Evolutionary conservation across 495 filamentous ascomycete genomes (phyloP).

Genomic region (Penicilliopsis zonata): DNA sequence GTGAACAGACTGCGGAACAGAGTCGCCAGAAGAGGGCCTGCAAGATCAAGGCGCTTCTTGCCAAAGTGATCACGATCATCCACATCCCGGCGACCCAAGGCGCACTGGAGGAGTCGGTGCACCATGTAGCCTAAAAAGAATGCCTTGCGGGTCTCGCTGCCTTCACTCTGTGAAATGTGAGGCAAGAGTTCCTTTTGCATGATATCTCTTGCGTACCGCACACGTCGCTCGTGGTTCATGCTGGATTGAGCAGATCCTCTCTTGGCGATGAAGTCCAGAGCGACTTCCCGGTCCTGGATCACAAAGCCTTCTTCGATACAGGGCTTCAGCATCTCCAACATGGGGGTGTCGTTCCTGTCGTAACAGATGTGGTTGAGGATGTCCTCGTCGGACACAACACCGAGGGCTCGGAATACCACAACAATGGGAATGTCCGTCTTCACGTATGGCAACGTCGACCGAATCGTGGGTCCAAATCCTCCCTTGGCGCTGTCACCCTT

Average conservation of each 20-base stretch:
- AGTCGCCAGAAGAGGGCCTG: constrained; percentile 84
- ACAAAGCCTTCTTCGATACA: constrained; percentile 94
- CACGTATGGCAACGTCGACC: constrained; percentile 83
- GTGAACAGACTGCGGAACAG: constrained; percentile 83
- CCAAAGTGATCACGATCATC: constrained; percentile 99
- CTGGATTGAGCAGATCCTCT: constrained; percentile 60
- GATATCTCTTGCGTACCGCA: constrained; percentile 82
- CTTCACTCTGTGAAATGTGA: constrained; percentile 90
- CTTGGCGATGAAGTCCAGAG: constrained; percentile 90
- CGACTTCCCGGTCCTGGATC: constrained; percentile 92
- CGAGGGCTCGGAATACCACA: constrained; percentile 88
- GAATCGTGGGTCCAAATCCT: constrained; percentile 74
- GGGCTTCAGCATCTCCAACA: constrained; percentile 94
- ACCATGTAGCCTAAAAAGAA: constrained; percentile 99
- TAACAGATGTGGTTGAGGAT: constrained; percentile 97
- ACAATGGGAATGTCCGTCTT: constrained; percentile 87
- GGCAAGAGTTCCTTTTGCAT: constrained; percentile 95
- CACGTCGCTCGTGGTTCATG: constrained; percentile 72
- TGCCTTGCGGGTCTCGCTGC: constrained; percentile 93
- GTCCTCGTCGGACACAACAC: constrained; percentile 94
- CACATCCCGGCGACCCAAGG: constrained; percentile 77
- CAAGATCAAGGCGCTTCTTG: constrained; percentile 94
- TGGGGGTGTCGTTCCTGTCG: constrained; percentile 84
- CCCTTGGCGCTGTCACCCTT: constrained; percentile 71
- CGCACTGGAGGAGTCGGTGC: constrained; percentile 82